Evolutionary conservation across 2,329 filamentous ascomycete species (phyloP), one percentile per base, ranked within the genome.

Genomic region (Botrytis elliptica): DNA sequence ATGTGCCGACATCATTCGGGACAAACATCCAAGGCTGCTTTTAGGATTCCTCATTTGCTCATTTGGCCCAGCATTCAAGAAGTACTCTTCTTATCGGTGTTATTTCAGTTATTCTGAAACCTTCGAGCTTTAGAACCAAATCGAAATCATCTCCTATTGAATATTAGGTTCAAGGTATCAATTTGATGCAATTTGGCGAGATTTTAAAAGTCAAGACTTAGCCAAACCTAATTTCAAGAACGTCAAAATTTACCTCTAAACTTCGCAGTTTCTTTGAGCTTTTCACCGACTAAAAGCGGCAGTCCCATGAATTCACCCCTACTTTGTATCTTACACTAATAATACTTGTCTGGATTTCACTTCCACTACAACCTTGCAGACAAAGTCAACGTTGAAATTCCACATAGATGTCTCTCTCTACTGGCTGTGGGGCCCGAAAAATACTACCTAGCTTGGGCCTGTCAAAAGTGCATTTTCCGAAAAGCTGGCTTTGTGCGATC

Each of bases 401-500:
- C 36, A 68, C 33, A 22, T 68, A 40, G 14, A 20, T 20, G 1
- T 46, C 6, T 46, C 57, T 42, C 7, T 40, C 65, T 42, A 68
- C 49, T 55, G 25, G 65, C 16, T 16, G 14, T 33, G 36, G 20
- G 49, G 25, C 49, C 65, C 36, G 49, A 42, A 29, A 68, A 20
- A 42, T 10, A 57, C 49, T 29, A 68, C 16, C 16, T 29, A 68
- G 25, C 49, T 55, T 55, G 10, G n/a, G 22, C 40, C 36, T 68
- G 40, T 55, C 65, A 55, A n/a, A 40, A 10, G 25, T 57, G 36
- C 36, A 57, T 68, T 49, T 57, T 42, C 49, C 25, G 49, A 68
- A 20, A 57, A 68, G 65, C 36, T 68, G 65, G 49, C 49, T 66
- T 57, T 42, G 65, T 68, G 65, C 65, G 25, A 68, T 68, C 65